Base-by-base conservation (phyloP, 2,329 filamentous ascomycete genomes). In the Knufia fluminis region DNA sequence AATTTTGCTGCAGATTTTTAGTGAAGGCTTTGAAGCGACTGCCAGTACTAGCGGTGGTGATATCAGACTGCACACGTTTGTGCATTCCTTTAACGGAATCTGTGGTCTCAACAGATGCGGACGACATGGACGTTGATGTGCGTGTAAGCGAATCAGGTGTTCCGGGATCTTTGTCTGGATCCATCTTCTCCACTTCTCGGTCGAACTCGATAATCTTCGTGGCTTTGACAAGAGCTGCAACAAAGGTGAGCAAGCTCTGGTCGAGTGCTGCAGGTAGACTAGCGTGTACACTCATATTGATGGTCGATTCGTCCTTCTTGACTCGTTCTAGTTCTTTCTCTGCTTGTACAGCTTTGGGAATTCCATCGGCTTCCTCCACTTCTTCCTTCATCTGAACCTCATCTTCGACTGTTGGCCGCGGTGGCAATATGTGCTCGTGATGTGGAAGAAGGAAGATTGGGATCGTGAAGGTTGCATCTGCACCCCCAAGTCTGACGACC, bases 191-290 rank as follows among this genome's bases (percentile, higher is more conserved):
- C 1, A 51, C 62, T 17, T 68, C 68, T 51, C 71, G 74, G 55
- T 77, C 73, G 22, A 72, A 62, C 55, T 78, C 75, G 40, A 77
- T 73, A 32, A 78, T 67, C 53, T 78, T 78, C n/a, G 70, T 76
- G 0, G 75, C 74, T 57, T 78, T 78, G n/a, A 77, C 69, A 1
- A 77, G 62, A 1, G 74, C 73, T 1, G 74, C 74, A n/a, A 72
- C 63, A 59, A 76, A 78, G 55, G 75, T 71, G 46, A 78, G 68
- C 3, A 78, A 63, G 17, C 70, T 68, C 52, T 77, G 74, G 50
- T 75, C 68, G 52, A 77, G 74, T 2, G 64, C 61, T 1, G 71
- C 71, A 0, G 75, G 75, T 1, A 78, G 61, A 36, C 69, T 68
- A 3, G 65, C 72, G 51, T 77, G 74, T 1, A 71, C 69, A 31